Base-by-base conservation (phyloP, 1,284 basidiomycete genomes). In the Polyporus tsugae region DNA sequence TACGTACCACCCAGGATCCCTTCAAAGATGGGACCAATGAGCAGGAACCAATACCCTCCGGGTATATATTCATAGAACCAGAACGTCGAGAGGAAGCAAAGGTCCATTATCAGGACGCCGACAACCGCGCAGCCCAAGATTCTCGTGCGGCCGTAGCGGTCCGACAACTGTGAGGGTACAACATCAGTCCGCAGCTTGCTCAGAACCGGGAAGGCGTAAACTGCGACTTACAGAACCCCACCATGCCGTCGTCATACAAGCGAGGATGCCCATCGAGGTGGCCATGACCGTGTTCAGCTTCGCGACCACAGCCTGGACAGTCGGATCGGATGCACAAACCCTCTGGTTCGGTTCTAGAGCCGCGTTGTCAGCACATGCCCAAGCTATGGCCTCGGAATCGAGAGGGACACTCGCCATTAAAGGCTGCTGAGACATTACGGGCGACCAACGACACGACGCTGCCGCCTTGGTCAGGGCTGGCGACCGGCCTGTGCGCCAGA, bases 21-120 rank as follows among this genome's bases (percentile, higher is more conserved):
- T 71, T 97, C 95, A 1, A 95, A 69, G 4, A 90, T 74, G 10
- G 91, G 89, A 1, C 92, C 92, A 15, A 93, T 73, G 10, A 96
- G 75, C n/a, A 96, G 83, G 76, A 94, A 91, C 86, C 92, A 92
- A 78, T 95, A 95, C 15, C 94, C 92, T 6, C 94, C 93, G 1
- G 93, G 93, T 6, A 94, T 80, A 19, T 80, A 75, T 64, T 87
- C 80, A 42, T 87, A 87, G 78, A 86, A 91, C 62, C 81, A 82
- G 39, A 88, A 84, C 10, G 93, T 91, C 63, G 91, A 75, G 62
- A 96, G 85, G 74, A 95, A 91, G 70, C 82, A 88, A 35, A 87
- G 73, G 73, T 95, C 92, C 73, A 85, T 87, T 53, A 90, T 68
- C 35, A 96, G 77, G 7, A 93, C 76, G 6, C 95, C 94, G 7